Percentiles rank a stretch among this genome's conserved stretches.
Evolutionary conservation across 768 basidiomycete species (phyloP).

Genomic region (Jaapia argillacea): DNA sequence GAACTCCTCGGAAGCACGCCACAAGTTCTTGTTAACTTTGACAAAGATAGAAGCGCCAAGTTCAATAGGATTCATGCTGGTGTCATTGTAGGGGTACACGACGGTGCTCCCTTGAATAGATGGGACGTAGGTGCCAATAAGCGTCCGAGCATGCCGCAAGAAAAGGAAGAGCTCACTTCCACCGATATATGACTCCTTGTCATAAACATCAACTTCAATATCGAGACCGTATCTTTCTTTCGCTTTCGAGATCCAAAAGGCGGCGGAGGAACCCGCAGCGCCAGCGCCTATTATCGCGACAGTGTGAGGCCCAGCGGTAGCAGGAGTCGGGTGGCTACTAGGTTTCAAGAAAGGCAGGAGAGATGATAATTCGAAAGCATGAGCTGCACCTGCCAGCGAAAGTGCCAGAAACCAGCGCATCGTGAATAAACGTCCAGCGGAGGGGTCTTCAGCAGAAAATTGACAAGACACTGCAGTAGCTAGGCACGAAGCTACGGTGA

Average conservation of each 20-base stretch:
- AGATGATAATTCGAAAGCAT: conserved; percentile 8
- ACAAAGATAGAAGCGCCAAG: conserved; percentile 89
- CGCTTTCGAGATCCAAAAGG: conserved; percentile 75
- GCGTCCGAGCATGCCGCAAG: background rate
- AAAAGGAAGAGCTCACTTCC: conserved; percentile 57
- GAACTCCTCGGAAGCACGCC: conserved; percentile 74
- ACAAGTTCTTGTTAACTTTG: conserved; percentile 55
- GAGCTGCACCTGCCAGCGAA: conserved; percentile 13
- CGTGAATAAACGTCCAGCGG: too few relatives aligned
- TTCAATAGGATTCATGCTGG: conserved; percentile 55
- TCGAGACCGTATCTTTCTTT: conserved; percentile 59
- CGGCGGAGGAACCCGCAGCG: conserved; percentile 78
- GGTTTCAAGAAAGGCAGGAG: conserved; percentile 41
- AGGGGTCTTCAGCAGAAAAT: too few relatives aligned
- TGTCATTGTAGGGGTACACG: conserved; percentile 62
- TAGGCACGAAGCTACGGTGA: too few relatives aligned
- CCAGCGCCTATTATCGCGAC: conserved; percentile 90
- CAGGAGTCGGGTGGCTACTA: conserved; percentile 13
- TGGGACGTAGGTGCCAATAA: background rate
- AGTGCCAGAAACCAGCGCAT: too few relatives aligned
- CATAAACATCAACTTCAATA: conserved; percentile 79
- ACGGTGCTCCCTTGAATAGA: conserved; percentile 55
- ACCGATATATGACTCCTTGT: conserved; percentile 65
- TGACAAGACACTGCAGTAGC: too few relatives aligned
- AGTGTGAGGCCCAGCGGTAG: conserved; percentile 25